These are phyloP conservation scores for Olyra latifolia DNA, from an alignment of 176 grass and related monocot species.

Conservation along the genomic window DNA sequence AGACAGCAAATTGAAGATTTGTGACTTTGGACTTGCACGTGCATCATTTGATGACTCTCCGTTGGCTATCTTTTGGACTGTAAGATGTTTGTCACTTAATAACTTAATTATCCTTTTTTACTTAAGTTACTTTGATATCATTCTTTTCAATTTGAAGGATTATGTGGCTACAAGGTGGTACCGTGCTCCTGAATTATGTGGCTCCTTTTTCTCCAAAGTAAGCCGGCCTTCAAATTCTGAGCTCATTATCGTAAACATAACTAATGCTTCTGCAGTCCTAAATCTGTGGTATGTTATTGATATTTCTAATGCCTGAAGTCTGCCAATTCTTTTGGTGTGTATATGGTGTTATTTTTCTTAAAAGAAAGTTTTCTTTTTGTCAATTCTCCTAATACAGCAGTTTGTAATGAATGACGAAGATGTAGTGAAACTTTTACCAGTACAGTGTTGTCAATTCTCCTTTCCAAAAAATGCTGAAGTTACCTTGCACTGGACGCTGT, in stretches of 20 bases:
- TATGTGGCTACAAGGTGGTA: conserved; percentile 99
- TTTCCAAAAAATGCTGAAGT: conserved; percentile 22
- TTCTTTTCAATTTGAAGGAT: conserved; percentile 61
- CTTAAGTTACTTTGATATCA: conserved; percentile 13
- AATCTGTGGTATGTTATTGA: background rate
- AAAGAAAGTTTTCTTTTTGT: background rate
- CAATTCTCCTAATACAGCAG: background rate
- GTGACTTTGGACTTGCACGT: conserved; percentile 95
- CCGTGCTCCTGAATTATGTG: conserved; percentile 93
- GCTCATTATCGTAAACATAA: background rate
- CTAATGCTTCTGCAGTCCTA: background rate
- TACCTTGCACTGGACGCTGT: background rate
- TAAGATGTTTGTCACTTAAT: conserved; percentile 37
- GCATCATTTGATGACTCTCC: conserved; percentile 66
- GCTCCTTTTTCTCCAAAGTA: conserved; percentile 93
- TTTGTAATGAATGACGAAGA: conserved; percentile 6
- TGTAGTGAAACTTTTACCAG: background rate
- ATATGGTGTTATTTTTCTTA: background rate
- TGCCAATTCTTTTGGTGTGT: background rate
- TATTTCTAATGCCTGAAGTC: background rate
- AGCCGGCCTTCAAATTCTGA: conserved; percentile 37
- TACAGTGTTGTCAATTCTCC: background rate
- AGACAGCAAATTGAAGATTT: conserved; percentile 85
- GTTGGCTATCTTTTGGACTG: conserved; percentile 86
- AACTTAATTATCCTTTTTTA: conserved; percentile 25